Conservation (phyloP, 352 stramenopile genomes). For the Blastocystis sp. region DNA sequence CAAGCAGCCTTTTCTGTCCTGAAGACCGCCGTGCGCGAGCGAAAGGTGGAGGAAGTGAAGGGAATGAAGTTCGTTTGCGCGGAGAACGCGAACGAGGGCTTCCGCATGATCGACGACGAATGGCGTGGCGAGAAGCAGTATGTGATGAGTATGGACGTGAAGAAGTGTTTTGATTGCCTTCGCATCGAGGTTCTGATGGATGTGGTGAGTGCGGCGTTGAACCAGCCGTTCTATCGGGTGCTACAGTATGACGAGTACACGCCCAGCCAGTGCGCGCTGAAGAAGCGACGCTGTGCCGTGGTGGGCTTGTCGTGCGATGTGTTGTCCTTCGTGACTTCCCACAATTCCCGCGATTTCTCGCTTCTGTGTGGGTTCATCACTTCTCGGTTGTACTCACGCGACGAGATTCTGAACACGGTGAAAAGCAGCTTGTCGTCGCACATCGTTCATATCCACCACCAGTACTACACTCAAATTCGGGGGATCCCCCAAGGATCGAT, state of each 20-base stretch:
- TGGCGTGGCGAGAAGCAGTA: too few relatives aligned
- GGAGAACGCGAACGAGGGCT: neutral
- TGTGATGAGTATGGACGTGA: neutral
- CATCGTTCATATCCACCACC: neutral
- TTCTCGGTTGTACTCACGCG: neutral
- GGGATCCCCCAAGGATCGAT: constrained; percentile 33
- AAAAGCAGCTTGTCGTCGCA: neutral
- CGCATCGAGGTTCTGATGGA: neutral
- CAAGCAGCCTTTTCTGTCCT: neutral
- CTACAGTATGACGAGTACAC: too few relatives aligned
- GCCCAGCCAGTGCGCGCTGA: too few relatives aligned
- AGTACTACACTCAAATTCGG: constrained; percentile 5
- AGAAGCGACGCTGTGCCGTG: too few relatives aligned
- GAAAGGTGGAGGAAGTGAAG: neutral
- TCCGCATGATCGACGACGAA: neutral
- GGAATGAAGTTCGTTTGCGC: neutral
- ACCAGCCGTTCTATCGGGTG: neutral
- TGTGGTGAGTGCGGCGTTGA: neutral
- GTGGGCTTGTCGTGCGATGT: neutral
- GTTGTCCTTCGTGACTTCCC: neutral
- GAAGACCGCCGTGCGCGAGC: neutral
- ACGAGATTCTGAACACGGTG: neutral
- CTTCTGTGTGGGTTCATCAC: neutral
- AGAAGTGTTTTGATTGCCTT: constrained; percentile 34
- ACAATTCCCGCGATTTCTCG: neutral